These are phyloP conservation scores for Mycosphaerelloides madeirae DNA, from an alignment of 2,329 filamentous ascomycete species.

Conservation along the genomic window DNA sequence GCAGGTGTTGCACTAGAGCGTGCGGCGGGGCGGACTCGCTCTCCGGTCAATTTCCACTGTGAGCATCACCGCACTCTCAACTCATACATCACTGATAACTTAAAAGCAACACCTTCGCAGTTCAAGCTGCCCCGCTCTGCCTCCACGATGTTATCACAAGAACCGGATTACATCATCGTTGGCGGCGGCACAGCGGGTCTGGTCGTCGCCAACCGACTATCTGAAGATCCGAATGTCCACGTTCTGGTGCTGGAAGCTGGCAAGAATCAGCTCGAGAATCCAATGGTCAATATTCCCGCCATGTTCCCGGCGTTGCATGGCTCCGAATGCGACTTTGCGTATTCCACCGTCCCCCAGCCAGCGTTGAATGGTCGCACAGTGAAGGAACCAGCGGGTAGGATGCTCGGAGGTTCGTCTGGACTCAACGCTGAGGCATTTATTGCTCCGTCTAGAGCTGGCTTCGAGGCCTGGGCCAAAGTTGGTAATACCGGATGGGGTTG, in stretches of 20 bases:
- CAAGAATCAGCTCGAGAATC: conserved; percentile 25
- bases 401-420: conserved; percentile 35
- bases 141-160: too few relatives aligned
- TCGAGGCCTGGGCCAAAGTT: too few relatives aligned
- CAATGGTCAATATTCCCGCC: conserved; percentile 30
- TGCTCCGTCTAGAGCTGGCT: too few relatives aligned
- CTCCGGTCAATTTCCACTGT: too few relatives aligned
- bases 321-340: conserved; percentile 33
- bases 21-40: too few relatives aligned
- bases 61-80: too few relatives aligned
- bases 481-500: conserved; percentile 28
- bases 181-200: conserved; percentile 31
- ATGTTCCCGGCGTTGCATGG: conserved; percentile 32
- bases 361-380: conserved; percentile 26
- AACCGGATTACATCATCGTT: conserved; percentile 28
- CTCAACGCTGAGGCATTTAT: too few relatives aligned
- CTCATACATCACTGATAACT: too few relatives aligned
- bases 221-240: conserved; percentile 24
- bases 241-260: conserved; percentile 34
- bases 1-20: too few relatives aligned
- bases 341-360: conserved; percentile 21
- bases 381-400: conserved; percentile 34
- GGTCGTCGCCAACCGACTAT: conserved; percentile 25
- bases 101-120: too few relatives aligned
- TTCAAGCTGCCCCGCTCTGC: too few relatives aligned